These are phyloP conservation scores for Mortierella antarctica DNA, from an alignment of 192 early-diverging fungal species.

Conservation along the genomic window DNA sequence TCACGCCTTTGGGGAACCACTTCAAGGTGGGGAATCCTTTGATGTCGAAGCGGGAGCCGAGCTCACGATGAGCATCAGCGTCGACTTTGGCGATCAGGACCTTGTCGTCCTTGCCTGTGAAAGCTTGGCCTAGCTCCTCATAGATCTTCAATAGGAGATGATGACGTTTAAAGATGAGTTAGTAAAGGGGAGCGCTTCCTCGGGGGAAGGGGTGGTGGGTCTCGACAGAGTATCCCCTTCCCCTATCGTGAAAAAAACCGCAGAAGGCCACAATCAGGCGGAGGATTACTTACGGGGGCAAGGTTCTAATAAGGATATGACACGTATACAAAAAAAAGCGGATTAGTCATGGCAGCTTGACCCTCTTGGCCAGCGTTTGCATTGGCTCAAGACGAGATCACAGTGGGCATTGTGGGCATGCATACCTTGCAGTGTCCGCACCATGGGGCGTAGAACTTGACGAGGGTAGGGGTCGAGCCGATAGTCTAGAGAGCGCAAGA, in stretches of 20 bases:
- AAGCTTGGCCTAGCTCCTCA: slow-evolving; percentile 84
- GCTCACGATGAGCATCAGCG: slow-evolving; percentile 86
- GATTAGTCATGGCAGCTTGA: slow-evolving; percentile 24
- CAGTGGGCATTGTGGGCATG: no score
- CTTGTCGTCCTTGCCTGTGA: slow-evolving; percentile 72
- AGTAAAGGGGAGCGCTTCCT: neutral
- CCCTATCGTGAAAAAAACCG: neutral
- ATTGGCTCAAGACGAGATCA: neutral
- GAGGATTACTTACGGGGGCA: slow-evolving; percentile 36
- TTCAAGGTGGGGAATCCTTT: slow-evolving; percentile 92
- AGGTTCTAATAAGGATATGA: slow-evolving; percentile 32
- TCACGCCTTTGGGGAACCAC: slow-evolving; percentile 89
- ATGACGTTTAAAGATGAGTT: neutral
- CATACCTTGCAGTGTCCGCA: slow-evolving; percentile 85
- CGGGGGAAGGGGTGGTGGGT: neutral
- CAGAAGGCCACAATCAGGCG: neutral
- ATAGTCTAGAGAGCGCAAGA: slow-evolving; percentile 19
- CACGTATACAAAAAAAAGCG: neutral
- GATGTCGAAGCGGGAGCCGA: slow-evolving; percentile 82
- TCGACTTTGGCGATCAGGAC: slow-evolving; percentile 93
- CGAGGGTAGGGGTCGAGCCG: slow-evolving; percentile 68
- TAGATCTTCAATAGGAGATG: slow-evolving; percentile 60
- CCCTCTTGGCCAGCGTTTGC: neutral
- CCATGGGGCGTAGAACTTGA: slow-evolving; percentile 95
- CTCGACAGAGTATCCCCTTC: neutral